phyloP scores from a whole-genome alignment of 2,329 filamentous ascomycete genomes.

The Monosporascus sp. region DNA sequence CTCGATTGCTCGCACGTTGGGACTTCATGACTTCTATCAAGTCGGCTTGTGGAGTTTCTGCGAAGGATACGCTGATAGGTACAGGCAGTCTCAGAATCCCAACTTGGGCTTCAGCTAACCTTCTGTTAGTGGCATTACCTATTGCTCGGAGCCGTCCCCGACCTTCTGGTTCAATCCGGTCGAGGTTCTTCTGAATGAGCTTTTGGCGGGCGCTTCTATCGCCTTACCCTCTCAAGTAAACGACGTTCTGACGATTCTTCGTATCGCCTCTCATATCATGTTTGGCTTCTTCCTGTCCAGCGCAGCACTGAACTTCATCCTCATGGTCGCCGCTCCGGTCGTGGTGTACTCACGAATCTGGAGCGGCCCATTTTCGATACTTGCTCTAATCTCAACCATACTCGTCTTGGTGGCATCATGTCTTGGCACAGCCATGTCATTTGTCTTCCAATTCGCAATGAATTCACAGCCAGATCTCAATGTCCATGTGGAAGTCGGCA shows the following conservation, averaged over 20 bases:
- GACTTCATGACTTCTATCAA: constrained; percentile 90
- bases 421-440: constrained; percentile 77
- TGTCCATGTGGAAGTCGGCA: constrained; percentile 65
- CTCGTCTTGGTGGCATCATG: constrained; percentile 64
- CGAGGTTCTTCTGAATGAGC: constrained; percentile 70
- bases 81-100: constrained; percentile 16
- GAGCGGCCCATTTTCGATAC: constrained; percentile 61
- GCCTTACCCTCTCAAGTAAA: constrained; percentile 70
- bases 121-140: constrained; percentile 58
- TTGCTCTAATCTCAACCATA: constrained; percentile 63
- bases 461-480: constrained; percentile 68
- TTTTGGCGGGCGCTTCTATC: constrained; percentile 78
- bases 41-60: constrained; percentile 91
- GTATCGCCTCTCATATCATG: constrained; percentile 76
- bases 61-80: constrained; percentile 70
- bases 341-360: constrained; percentile 50
- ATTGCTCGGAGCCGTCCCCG: constrained; percentile 63
- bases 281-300: constrained; percentile 79
- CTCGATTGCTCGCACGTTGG: constrained; percentile 78
- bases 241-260: constrained; percentile 68
- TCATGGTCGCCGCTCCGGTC: constrained; percentile 62
- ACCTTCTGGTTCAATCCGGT: constrained; percentile 93
- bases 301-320: constrained; percentile 63
- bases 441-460: constrained; percentile 75
- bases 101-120: constrained; percentile 39